Conservation (phyloP, 352 stramenopile species). For the Elongisporangium undulatum region DNA sequence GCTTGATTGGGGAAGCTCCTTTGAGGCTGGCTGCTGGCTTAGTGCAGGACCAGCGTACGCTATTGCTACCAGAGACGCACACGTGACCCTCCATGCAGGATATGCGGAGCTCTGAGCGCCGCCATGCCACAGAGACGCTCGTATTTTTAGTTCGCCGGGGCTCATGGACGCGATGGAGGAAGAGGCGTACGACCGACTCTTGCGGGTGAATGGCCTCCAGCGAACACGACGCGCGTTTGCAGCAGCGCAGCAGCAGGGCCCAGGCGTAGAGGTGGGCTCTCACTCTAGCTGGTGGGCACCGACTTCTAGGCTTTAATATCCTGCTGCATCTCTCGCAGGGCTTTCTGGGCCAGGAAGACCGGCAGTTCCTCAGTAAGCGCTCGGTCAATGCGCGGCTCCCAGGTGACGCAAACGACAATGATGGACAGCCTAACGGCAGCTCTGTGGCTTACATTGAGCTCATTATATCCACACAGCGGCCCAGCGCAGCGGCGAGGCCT, state of each 20-base stretch:
- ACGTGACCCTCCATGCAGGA: no score
- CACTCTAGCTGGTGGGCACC: background rate
- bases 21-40: no score
- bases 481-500: slow-evolving; percentile 25
- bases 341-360: slow-evolving; percentile 40
- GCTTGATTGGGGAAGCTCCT: no score
- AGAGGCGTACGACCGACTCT: slow-evolving; percentile 28
- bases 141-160: no score
- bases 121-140: no score
- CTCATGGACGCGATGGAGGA: no score
- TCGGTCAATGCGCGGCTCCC: slow-evolving; percentile 21
- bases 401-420: slow-evolving; percentile 11
- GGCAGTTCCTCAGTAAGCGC: slow-evolving; percentile 34
- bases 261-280: slow-evolving; percentile 6
- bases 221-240: slow-evolving; percentile 33
- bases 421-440: slow-evolving; percentile 1
- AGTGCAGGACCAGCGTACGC: no score
- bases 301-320: background rate
- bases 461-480: slow-evolving; percentile 6
- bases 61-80: no score
- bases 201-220: slow-evolving; percentile 32
- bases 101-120: no score
- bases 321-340: slow-evolving; percentile 17
- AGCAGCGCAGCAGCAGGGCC: slow-evolving; percentile 13
- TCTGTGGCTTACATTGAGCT: background rate